Base-by-base conservation (phyloP, 2,329 filamentous ascomycete species). In the Cryphonectria nitschkei region DNA sequence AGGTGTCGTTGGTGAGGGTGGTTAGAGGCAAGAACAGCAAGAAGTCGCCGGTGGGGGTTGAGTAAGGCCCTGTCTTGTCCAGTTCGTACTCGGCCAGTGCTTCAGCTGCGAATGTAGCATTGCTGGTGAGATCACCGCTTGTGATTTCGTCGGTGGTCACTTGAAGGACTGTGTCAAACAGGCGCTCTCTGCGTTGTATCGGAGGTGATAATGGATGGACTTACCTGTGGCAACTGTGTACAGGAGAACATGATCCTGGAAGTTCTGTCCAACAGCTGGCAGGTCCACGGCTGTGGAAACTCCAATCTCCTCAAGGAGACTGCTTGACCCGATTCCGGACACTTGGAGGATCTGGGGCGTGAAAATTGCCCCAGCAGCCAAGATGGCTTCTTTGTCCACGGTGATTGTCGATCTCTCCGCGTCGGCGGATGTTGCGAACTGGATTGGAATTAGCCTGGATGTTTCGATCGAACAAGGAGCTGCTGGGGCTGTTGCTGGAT, bases 241-340 rank as follows among this genome's bases (percentile, higher is more conserved):
- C 2, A 72, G 67, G 2, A 72, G 62, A 32, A 69, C 56, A 60
- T 82, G 81, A 65, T 82, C 81, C 67, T 82, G 80, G 43, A 82
- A 79, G 72, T 82, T 82, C 37, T 82, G 84, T 4, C 89, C 89
- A 8, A 92, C 88, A 52, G 88, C 89, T 0, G 88, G 89, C 0
- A 89, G 81, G 73, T 91, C 84, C 0, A 83, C 80, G 61, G 88
- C 75, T 2, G 89, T 82, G 0, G 82, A 77, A 69, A 90, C 89
- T 8, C 81, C 79, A 71, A 86, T 78, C 37, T 75, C 72, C n/a
- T 75, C 72, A 8, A 83, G 76, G 16, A 83, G 75, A 2, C 74
- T 74, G 22, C 73, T 74, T 0, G 80, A 76, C 1, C 83, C 83
- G 39, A 84, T 80, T 0, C 83, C 83, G 26, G 80, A 83, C 2